These are phyloP conservation scores for Spiraea crenata DNA, from an alignment of 331 rosid genomes.

Conservation along the genomic window DNA sequence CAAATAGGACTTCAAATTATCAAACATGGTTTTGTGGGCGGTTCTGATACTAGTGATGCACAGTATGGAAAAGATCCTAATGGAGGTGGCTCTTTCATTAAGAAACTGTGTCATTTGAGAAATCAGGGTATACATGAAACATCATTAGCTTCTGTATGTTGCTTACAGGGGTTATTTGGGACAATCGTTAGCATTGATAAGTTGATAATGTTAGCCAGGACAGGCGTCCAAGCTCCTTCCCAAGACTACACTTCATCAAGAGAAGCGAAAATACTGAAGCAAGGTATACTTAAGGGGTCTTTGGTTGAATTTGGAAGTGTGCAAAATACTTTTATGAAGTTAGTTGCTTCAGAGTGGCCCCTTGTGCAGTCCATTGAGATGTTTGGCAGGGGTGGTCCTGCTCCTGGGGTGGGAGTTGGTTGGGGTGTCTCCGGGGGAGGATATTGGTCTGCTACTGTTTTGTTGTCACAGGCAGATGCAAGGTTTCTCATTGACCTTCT, in stretches of 20 bases:
- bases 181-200: constrained; percentile 46
- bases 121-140: constrained; percentile 54
- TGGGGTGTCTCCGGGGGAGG: constrained; percentile 95
- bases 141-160: constrained; percentile 76
- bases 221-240: constrained; percentile 33
- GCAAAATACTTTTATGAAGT: constrained; percentile 45
- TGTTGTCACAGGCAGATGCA: constrained; percentile 65
- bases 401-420: constrained; percentile 91
- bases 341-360: constrained; percentile 61
- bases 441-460: constrained; percentile 70
- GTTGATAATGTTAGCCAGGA: constrained; percentile 63
- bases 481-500: constrained; percentile 50
- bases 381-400: constrained; percentile 94
- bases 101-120: constrained; percentile 57
- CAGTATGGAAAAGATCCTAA: constrained; percentile 30
- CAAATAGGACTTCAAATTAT: constrained; percentile 73
- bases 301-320: constrained; percentile 50
- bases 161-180: constrained; percentile 64
- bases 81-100: constrained; percentile 52
- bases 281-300: constrained; percentile 58
- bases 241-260: constrained; percentile 41
- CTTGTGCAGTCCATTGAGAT: constrained; percentile 58
- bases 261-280: constrained; percentile 68
- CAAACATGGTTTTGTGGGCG: constrained; percentile 49
- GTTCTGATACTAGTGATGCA: constrained; percentile 36